These are phyloP conservation scores for Sporothrix variecibatus DNA, from an alignment of 2,329 filamentous ascomycete genomes.

Conservation along the genomic window DNA sequence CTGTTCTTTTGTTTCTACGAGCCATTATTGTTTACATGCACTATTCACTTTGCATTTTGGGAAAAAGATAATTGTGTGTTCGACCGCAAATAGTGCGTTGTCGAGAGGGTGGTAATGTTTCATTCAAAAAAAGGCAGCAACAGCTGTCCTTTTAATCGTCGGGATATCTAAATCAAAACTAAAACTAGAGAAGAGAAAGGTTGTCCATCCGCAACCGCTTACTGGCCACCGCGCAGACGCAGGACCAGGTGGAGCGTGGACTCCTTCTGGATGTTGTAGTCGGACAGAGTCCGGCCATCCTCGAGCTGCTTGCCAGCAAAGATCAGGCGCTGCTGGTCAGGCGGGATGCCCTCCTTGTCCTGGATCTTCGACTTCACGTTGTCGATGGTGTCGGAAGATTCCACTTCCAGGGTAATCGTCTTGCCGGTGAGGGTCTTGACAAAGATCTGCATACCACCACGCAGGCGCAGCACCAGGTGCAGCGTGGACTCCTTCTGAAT, in stretches of 20 bases:
- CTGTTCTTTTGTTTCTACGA: background rate
- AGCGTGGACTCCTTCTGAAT: conserved; percentile 90
- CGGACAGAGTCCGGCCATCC: conserved; percentile 77
- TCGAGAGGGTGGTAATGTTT: background rate
- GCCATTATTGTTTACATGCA: background rate
- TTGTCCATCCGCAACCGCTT: background rate
- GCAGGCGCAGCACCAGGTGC: conserved; percentile 77
- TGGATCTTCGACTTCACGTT: conserved; percentile 72
- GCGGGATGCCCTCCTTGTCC: conserved; percentile 71
- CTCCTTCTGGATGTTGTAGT: conserved; percentile 87
- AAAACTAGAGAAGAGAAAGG: background rate
- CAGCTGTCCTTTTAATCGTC: background rate
- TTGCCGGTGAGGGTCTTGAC: conserved; percentile 71
- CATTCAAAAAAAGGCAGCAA: conserved; percentile 8
- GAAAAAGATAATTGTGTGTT: background rate
- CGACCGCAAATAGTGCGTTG: conserved; percentile 2
- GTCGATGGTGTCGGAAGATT: conserved; percentile 69
- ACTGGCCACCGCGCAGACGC: conserved; percentile 64
- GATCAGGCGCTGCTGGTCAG: conserved; percentile 70
- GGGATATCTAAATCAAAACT: conserved; percentile 23
- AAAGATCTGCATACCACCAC: conserved; percentile 78
- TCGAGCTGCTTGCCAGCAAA: conserved; percentile 72
- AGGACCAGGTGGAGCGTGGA: conserved; percentile 71
- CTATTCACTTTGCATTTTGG: background rate
- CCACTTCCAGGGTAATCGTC: conserved; percentile 69